A percentile compares a stretch with the other conserved stretches of the same genome.
Conservation (phyloP, 1,284 basidiomycete genomes). For the Anthracocystis setariae region DNA sequence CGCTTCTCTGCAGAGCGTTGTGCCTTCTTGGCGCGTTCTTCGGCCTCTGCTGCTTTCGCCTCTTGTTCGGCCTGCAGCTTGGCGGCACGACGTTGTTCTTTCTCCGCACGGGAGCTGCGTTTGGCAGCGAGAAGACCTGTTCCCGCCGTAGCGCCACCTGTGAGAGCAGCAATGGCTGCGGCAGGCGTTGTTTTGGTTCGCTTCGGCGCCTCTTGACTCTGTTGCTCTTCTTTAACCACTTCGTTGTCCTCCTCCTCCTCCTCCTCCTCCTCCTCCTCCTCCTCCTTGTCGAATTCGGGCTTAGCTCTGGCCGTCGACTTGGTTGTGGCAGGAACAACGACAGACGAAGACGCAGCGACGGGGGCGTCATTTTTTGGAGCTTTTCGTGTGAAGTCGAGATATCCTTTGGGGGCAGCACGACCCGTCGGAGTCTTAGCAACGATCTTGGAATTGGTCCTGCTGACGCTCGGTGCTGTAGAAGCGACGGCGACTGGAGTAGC, state of each 20-base stretch:
- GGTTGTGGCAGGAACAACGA: constrained; percentile 4
- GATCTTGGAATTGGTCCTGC: constrained; percentile 15
- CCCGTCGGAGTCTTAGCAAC: constrained; percentile 19
- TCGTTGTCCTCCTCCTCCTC: neutral
- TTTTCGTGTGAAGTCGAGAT: constrained; percentile 29
- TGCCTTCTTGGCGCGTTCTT: constrained; percentile 33
- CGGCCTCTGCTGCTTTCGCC: constrained; percentile 27
- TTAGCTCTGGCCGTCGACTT: neutral
- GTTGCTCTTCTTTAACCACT: constrained; percentile 21
- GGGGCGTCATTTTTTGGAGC: constrained; percentile 4
- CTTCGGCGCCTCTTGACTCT: constrained; percentile 11
- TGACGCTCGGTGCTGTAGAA: constrained; percentile 5
- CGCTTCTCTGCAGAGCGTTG: constrained; percentile 28
- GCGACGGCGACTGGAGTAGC: constrained; percentile 19
- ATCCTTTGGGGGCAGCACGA: constrained; percentile 31
- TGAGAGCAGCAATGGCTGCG: constrained; percentile 23
- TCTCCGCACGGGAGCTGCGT: constrained; percentile 28
- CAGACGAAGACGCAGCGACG: constrained; percentile 5
- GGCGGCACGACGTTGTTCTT: constrained; percentile 19
- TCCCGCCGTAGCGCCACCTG: constrained; percentile 13
- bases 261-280: constrained; percentile 17
- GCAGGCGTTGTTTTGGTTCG: constrained; percentile 24
- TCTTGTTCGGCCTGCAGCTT: constrained; percentile 33
- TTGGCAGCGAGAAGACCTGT: constrained; percentile 23
- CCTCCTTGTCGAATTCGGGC: constrained; percentile 19